Evolutionary conservation across 331 rosid genomes (phyloP).

Genomic region (Malus hybrid): DNA sequence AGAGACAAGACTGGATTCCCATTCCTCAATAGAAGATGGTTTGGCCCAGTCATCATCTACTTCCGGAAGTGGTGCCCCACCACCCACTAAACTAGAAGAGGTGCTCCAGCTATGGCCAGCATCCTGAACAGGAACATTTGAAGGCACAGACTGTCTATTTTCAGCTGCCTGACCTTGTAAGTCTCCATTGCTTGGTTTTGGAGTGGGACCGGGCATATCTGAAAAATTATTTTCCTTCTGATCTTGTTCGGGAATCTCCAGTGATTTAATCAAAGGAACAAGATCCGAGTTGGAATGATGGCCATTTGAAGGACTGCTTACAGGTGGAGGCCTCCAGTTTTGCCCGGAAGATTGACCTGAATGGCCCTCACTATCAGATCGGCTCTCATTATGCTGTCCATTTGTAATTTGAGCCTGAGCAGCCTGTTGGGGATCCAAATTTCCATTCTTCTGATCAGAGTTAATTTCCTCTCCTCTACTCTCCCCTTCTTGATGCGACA

Average conservation of each 20-base stretch:
- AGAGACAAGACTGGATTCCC: slow-evolving; percentile 48
- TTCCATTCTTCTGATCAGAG: slow-evolving; percentile 32
- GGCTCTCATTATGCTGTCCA: slow-evolving; percentile 44
- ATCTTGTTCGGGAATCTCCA: slow-evolving; percentile 24
- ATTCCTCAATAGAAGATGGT: slow-evolving; percentile 39
- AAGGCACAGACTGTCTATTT: slow-evolving; percentile 26
- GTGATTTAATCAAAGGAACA: slow-evolving; percentile 27
- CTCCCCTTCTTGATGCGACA: slow-evolving; percentile 26
- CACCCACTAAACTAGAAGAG: slow-evolving; percentile 42
- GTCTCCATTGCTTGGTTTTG: slow-evolving; percentile 21
- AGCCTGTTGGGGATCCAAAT: slow-evolving; percentile 28
- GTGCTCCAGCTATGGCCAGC: slow-evolving; percentile 55
- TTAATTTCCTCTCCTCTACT: slow-evolving; percentile 26
- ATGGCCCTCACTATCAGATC: slow-evolving; percentile 59
- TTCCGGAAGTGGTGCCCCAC: slow-evolving; percentile 23
- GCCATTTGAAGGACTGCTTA: slow-evolving; percentile 34
- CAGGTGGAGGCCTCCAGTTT: slow-evolving; percentile 45
- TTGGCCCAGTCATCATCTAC: slow-evolving; percentile 43
- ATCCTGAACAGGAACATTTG: slow-evolving; percentile 34
- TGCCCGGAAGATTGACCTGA: slow-evolving; percentile 68
- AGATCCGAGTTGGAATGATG: slow-evolving; percentile 32
- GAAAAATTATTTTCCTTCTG: slow-evolving; percentile 14
- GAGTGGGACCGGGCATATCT: slow-evolving; percentile 21
- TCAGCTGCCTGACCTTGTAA: slow-evolving; percentile 24
- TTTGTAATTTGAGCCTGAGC: slow-evolving; percentile 41